Base-by-base conservation (phyloP, 805 yeast species). In the Saturnispora dispora region DNA sequence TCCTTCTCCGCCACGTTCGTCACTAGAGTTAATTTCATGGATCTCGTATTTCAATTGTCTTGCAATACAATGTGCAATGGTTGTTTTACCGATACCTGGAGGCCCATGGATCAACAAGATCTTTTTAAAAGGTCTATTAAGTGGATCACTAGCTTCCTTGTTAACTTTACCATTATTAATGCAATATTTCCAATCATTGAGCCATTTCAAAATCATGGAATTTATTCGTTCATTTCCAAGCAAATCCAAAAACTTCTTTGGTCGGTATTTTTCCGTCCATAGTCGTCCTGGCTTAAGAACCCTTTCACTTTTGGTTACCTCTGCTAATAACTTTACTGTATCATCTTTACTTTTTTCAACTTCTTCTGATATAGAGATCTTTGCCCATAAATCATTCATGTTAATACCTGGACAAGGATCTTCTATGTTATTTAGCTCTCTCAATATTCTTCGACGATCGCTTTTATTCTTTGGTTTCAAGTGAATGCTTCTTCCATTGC, bases 11-110 rank as follows among this genome's bases (percentile, higher is more conserved):
- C 84, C 76, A 54, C 91, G 72, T 61, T 84, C 88, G 60, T 83
- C 89, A 64, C 85, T 78, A 5, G 98, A 96, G 67, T 91, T 91
- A 54, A 91, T 76, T 60, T 91, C 99, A 57, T 85, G 75, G 0
- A 85, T 77, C 45, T 81, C 79, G 63, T 85, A 91, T 0, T 95
- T 95, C 39, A 86, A 77, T 56, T 87, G 96, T 45, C 73, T 75
- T 3, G 96, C 93, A 36, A 89, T 75, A 1, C 88, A 78, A 61
- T 90, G 96, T 0, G 91, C 88, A 2, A 89, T 82, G 0, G 93
- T 79, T 0, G 98, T 90, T 63, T 91, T 91, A 9, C 99, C 99
- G 17, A 85, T 74, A 2, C 99, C 99, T 0, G 96, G 89, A 0
- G 96, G 93, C 0, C 99, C 99, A 63, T 84, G 88, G 10, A 93